A percentile compares a stretch with the other conserved stretches of the same genome.
Evolutionary conservation across 495 filamentous ascomycete species (phyloP).

Genomic region (Penicillium salamii): DNA sequence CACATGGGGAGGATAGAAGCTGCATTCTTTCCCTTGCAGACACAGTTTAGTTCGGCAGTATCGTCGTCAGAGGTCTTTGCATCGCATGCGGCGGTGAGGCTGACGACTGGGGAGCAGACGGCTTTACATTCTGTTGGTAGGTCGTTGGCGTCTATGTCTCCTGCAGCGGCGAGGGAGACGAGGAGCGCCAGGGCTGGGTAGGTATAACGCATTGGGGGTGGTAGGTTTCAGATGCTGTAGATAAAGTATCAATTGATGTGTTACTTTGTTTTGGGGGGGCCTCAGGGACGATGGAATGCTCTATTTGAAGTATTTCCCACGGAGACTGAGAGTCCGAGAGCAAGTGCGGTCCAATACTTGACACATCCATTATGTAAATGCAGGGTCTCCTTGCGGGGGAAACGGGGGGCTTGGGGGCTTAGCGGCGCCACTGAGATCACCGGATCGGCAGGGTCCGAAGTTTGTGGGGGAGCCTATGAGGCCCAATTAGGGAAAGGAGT

Average conservation of each 20-base stretch:
- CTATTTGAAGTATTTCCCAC: background rate
- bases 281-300: too few relatives aligned
- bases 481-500: background rate
- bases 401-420: too few relatives aligned
- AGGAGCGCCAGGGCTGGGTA: background rate
- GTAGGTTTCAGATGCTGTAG: too few relatives aligned
- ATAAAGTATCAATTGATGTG: too few relatives aligned
- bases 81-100: slow-evolving; percentile 7
- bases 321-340: too few relatives aligned
- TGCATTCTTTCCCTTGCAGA: slow-evolving; percentile 5
- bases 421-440: background rate
- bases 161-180: slow-evolving; percentile 1
- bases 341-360: too few relatives aligned
- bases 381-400: background rate
- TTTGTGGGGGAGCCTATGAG: background rate
- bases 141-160: slow-evolving; percentile 6
- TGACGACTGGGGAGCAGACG: slow-evolving; percentile 7
- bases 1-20: slow-evolving; percentile 3
- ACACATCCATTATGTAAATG: background rate
- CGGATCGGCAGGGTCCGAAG: background rate
- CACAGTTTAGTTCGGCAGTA: slow-evolving; percentile 2
- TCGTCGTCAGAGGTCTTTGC: slow-evolving; percentile 4
- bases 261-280: too few relatives aligned
- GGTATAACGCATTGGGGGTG: background rate
- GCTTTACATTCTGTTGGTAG: slow-evolving; percentile 5